phyloP scores from a whole-genome alignment of 345 rosid genomes.

The Noccaea bulbosa region DNA sequence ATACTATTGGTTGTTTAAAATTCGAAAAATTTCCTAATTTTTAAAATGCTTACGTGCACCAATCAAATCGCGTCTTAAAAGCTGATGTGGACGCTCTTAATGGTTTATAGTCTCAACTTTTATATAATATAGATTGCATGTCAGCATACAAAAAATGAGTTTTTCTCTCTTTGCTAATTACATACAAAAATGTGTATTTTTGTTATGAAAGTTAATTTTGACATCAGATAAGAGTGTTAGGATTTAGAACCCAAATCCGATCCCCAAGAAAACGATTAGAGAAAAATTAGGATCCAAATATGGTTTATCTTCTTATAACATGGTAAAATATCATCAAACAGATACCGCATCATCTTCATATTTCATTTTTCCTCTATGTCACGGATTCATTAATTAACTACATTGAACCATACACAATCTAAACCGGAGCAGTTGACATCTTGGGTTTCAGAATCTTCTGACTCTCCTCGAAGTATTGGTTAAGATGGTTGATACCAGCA shows the following conservation, averaged over 20 bases:
- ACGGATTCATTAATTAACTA: background rate
- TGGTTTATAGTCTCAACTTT: too few species aligned
- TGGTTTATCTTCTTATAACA: background rate
- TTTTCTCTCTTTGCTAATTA: background rate
- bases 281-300: background rate
- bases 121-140: too few species aligned
- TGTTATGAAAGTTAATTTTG: too few species aligned
- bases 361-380: background rate
- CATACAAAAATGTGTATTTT: background rate
- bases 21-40: too few species aligned
- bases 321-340: background rate
- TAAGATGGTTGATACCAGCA: conserved; percentile 92
- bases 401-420: conserved; percentile 15
- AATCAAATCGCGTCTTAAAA: too few species aligned
- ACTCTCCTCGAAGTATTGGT: conserved; percentile 84
- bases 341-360: background rate
- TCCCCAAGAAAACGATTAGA: background rate
- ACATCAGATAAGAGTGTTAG: too few species aligned
- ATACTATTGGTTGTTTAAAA: too few species aligned
- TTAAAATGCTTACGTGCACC: too few species aligned
- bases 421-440: conserved; percentile 46
- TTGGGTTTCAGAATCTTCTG: conserved; percentile 68
- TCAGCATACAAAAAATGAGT: too few species aligned
- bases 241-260: background rate
- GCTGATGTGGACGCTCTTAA: too few species aligned